Base-by-base conservation (phyloP, 2,329 filamentous ascomycete species). In the Hypoxylon sp. region DNA sequence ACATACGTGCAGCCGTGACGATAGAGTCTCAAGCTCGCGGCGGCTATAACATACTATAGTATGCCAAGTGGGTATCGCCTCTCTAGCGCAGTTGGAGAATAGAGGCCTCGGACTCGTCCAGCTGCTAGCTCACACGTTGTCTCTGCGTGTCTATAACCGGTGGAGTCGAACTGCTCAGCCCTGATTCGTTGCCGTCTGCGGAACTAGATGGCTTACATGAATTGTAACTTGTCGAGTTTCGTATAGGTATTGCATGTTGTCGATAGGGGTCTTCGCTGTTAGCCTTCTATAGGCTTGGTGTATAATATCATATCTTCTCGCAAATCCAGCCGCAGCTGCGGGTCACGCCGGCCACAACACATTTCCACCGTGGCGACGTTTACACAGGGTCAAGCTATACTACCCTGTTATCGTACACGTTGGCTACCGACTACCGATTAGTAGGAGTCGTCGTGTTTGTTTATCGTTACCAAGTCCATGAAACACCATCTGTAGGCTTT, bases 1-100 rank as follows among this genome's bases (percentile, higher is more conserved):
- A n/a, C n/a, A n/a, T n/a, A n/a, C n/a, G n/a, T 17, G 18, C 40
- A 17, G 26, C 21, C 20, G 18, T 52, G 35, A 51, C 20, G 50
- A 49, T 55, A 15, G 29, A 24, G 35, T 49, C 47, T 46, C 48
- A 41, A 27, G 20, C 20, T 9, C 6, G 35, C 54, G 41, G 49
- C 31, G 55, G 29, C 17, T 53, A 50, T 38, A 42, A 10, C 11
- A 29, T 40, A 40, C 37, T 42, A 38, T 55, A 46, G 43, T 45
- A 50, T 53, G 50, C 59, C 40, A 59, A 52, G 59, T 62, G 51
- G 59, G 18, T 37, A 59, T 13, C 26, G 3, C 10, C 15, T 18
- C 29, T 53, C 17, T 59, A 33, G 45, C 59, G 47, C 40, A 33
- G 42, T 40, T 21, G 42, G 37, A 13, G 23, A 42, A 17, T 9